Percentiles rank a stretch among this genome's conserved stretches.
phyloP scores from a whole-genome alignment of 345 rosid species.

The Arabidopsis suecica region DNA sequence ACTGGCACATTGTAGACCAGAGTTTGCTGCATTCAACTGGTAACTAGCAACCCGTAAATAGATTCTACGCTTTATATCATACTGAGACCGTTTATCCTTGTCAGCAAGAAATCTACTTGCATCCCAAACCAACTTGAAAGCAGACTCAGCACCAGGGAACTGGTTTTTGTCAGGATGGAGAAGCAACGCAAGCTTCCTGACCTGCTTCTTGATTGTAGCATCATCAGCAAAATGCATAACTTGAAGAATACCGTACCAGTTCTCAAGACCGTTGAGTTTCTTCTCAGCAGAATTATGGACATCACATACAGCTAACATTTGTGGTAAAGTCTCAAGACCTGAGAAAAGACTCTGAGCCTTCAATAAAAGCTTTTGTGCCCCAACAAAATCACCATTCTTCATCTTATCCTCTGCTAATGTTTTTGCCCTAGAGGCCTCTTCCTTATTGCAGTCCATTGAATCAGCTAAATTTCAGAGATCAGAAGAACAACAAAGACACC shows the following conservation, averaged over 20 bases:
- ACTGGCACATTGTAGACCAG: conserved; percentile 42
- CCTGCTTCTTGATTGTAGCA: conserved; percentile 74
- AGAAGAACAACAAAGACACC: neutral
- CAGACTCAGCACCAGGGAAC: conserved; percentile 87
- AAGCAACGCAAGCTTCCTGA: conserved; percentile 74
- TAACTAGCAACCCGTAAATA: conserved; percentile 36
- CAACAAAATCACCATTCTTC: conserved; percentile 61
- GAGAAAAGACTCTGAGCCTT: conserved; percentile 75
- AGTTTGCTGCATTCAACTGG: conserved; percentile 44
- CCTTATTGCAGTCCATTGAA: conserved; percentile 86
- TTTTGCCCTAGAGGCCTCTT: conserved; percentile 80
- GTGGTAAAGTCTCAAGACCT: conserved; percentile 66
- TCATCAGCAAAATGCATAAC: conserved; percentile 60
- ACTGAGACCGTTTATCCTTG: conserved; percentile 52
- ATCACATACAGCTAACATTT: conserved; percentile 71
- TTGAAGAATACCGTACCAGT: conserved; percentile 92
- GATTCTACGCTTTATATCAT: conserved; percentile 59
- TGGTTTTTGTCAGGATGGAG: conserved; percentile 97
- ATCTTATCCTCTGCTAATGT: conserved; percentile 66
- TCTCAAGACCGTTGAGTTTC: conserved; percentile 61
- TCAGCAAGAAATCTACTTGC: conserved; percentile 71
- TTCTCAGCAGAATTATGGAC: conserved; percentile 69
- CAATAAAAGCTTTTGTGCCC: conserved; percentile 58
- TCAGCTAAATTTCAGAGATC: neutral
- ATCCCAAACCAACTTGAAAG: conserved; percentile 88